Evolutionary conservation across 1,139 yeast species (phyloP).

Genomic region (Suhomyces atakaporum): DNA sequence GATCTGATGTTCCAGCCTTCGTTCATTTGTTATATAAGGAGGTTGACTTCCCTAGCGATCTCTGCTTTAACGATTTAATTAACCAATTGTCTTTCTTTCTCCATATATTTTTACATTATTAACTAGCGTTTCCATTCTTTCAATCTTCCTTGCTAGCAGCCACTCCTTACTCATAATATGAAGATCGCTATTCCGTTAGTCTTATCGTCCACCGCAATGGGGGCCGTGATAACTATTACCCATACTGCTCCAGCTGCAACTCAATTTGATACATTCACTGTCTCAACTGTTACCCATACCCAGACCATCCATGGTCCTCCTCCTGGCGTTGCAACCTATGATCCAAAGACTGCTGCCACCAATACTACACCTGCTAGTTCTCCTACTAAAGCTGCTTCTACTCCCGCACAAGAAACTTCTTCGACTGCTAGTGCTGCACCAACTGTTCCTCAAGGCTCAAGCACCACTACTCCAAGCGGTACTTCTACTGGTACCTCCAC

Average conservation of each 20-base stretch:
- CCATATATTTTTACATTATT: too few species aligned
- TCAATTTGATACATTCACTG: slow-evolving; percentile 24
- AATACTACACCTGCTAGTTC: not conserved
- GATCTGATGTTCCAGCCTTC: slow-evolving; percentile 1
- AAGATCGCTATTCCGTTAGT: slow-evolving; percentile 12
- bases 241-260: slow-evolving; percentile 38
- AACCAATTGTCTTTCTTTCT: slow-evolving; percentile 4
- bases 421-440: slow-evolving; percentile 1
- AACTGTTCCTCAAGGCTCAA: slow-evolving; percentile 1
- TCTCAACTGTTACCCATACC: slow-evolving; percentile 18
- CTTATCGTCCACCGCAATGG: slow-evolving; percentile 32
- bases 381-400: slow-evolving; percentile 1
- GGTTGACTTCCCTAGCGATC: not conserved
- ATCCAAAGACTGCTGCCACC: slow-evolving; percentile 1
- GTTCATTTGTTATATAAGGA: slow-evolving; percentile 1
- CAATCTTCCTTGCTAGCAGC: slow-evolving; percentile 1
- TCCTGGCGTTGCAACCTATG: slow-evolving; percentile 9
- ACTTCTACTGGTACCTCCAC: too few species aligned
- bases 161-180: slow-evolving; percentile 4
- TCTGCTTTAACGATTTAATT: not conserved
- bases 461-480: too few species aligned
- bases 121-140: too few species aligned
- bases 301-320: slow-evolving; percentile 17
- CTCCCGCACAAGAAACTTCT: slow-evolving; percentile 2
- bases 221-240: slow-evolving; percentile 27